Percentiles rank a stretch among this genome's conserved stretches.
Conservation (phyloP, 768 basidiomycete genomes). For the Leccinum ochraceum region DNA sequence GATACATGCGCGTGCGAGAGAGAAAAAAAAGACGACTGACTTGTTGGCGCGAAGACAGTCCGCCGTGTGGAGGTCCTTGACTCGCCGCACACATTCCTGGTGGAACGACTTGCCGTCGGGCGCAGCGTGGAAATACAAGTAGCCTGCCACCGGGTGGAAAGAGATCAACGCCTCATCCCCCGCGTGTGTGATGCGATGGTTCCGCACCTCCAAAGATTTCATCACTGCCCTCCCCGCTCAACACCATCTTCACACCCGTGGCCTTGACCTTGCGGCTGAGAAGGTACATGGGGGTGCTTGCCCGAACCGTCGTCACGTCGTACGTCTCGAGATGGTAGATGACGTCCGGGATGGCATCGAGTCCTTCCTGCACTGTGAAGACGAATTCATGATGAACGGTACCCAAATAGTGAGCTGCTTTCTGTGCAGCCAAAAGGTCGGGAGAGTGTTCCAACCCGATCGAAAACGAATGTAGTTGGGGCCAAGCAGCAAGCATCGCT, state of each 20-base stretch:
- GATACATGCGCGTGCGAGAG: neutral
- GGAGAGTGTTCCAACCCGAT: slow-evolving; percentile 95
- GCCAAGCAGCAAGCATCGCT: slow-evolving; percentile 87
- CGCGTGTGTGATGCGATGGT: slow-evolving; percentile 3
- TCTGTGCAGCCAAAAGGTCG: slow-evolving; percentile 90
- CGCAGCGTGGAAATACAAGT: slow-evolving; percentile 99
- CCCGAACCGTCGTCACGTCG: slow-evolving; percentile 97
- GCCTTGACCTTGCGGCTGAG: slow-evolving; percentile 98
- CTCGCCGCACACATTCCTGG: slow-evolving; percentile 90
- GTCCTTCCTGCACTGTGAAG: slow-evolving; percentile 96
- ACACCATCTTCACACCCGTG: slow-evolving; percentile 99
- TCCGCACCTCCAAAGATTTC: slow-evolving; percentile 90
- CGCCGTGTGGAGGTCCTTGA: slow-evolving; percentile 96
- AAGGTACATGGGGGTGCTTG: slow-evolving; percentile 98
- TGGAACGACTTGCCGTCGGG: slow-evolving; percentile 88
- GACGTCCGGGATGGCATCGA: slow-evolving; percentile 96
- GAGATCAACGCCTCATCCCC: slow-evolving; percentile 9
- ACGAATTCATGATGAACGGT: slow-evolving; percentile 97
- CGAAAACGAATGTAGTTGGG: slow-evolving; percentile 96
- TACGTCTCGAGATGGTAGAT: slow-evolving; percentile 99
- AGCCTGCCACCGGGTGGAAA: slow-evolving; percentile 51
- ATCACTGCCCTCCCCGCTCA: slow-evolving; percentile 96
- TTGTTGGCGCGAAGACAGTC: slow-evolving; percentile 99
- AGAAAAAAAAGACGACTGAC: slow-evolving; percentile 41
- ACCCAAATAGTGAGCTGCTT: slow-evolving; percentile 90